These are phyloP conservation scores for Fusarium transvaalense DNA, from an alignment of 2,329 filamentous ascomycete species.

Conservation along the genomic window DNA sequence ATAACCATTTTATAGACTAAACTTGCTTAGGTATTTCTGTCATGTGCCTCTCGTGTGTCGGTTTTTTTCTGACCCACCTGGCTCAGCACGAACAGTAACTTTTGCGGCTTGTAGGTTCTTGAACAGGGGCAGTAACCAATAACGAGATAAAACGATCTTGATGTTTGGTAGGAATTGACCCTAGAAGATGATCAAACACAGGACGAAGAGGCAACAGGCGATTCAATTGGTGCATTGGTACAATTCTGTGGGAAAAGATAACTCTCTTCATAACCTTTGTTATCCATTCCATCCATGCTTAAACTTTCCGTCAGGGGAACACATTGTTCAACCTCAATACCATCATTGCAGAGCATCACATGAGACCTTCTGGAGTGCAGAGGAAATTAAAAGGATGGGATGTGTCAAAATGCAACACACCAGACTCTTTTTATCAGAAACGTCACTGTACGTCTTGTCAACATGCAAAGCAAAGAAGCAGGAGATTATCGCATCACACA, in stretches of 20 bases:
- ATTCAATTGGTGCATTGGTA: not conserved
- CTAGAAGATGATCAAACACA: slow-evolving; percentile 37
- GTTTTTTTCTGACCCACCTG: no score
- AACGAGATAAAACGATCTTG: slow-evolving; percentile 22
- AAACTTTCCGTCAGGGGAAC: slow-evolving; percentile 14
- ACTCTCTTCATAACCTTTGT: slow-evolving; percentile 10
- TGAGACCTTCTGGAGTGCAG: not conserved
- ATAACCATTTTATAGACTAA: no score
- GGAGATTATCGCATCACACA: slow-evolving; percentile 33
- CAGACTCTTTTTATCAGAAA: slow-evolving; percentile 1
- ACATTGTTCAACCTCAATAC: slow-evolving; percentile 4
- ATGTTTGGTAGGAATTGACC: slow-evolving; percentile 15
- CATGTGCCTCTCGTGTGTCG: no score
- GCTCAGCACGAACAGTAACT: not conserved
- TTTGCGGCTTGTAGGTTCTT: not conserved
- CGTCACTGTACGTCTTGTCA: slow-evolving; percentile 10
- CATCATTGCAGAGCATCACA: not conserved
- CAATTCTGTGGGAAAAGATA: not conserved
- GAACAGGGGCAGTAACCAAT: slow-evolving; percentile 17
- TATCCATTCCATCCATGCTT: slow-evolving; percentile 32
- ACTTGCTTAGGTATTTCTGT: no score
- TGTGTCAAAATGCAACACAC: not conserved
- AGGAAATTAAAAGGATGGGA: not conserved
- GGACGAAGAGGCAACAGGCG: not conserved
- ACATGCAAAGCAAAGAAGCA: slow-evolving; percentile 7